phyloP scores from a whole-genome alignment of 805 yeast genomes.

The Saturnispora zaruensis region DNA sequence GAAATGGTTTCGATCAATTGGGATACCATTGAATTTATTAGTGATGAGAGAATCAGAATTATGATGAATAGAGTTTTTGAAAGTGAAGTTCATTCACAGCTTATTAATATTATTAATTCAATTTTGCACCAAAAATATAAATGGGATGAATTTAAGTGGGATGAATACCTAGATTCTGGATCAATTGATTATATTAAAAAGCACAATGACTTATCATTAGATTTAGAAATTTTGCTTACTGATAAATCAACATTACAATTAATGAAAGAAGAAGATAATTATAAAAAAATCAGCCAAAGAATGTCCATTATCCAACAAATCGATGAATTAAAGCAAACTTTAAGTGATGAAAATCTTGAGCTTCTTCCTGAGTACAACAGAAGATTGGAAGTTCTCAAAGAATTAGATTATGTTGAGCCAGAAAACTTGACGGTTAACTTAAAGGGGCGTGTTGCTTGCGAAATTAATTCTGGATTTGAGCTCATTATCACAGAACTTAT shows the following conservation, averaged over 20 bases:
- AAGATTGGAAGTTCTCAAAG: slow-evolving; percentile 66
- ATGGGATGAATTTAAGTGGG: slow-evolving; percentile 39
- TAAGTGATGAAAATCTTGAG: slow-evolving; percentile 84
- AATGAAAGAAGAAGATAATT: slow-evolving; percentile 14
- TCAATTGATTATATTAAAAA: slow-evolving; percentile 32
- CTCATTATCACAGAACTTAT: slow-evolving; percentile 80
- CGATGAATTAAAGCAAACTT: slow-evolving; percentile 44
- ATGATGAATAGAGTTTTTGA: slow-evolving; percentile 6
- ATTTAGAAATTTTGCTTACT: slow-evolving; percentile 23
- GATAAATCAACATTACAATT: slow-evolving; percentile 15
- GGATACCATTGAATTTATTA: slow-evolving; percentile 36
- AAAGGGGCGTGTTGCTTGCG: slow-evolving; percentile 88
- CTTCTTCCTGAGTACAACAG: slow-evolving; percentile 90
- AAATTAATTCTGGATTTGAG: slow-evolving; percentile 86
- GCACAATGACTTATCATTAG: slow-evolving; percentile 26
- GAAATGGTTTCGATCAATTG: slow-evolving; percentile 26
- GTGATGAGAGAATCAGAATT: slow-evolving; percentile 29
- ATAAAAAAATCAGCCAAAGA: slow-evolving; percentile 34
- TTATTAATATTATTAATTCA: background rate
- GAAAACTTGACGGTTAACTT: slow-evolving; percentile 61
- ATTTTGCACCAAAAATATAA: slow-evolving; percentile 23
- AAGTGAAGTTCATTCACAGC: background rate
- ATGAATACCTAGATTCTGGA: slow-evolving; percentile 27
- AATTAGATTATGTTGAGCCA: slow-evolving; percentile 73
- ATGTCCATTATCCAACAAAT: slow-evolving; percentile 42